A percentile compares a stretch with the other conserved stretches of the same genome.
Conservation (phyloP, 2,329 filamentous ascomycete species). For the Fusarium pseudocircinatum region DNA sequence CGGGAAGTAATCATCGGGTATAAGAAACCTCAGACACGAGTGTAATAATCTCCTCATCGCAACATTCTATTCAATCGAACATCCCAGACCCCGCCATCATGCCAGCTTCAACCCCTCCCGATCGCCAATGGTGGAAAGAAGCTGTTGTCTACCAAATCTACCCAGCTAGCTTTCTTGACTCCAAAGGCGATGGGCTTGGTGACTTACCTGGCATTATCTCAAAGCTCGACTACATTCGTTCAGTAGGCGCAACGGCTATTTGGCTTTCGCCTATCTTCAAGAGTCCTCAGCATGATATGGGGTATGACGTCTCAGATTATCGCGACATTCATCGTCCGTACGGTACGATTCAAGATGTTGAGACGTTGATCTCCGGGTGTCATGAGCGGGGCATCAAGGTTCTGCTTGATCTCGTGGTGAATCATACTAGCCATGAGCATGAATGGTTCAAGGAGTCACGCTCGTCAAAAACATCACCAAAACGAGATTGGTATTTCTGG, state of each 20-base stretch:
- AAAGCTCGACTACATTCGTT: conserved; percentile 43
- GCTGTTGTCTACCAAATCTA: conserved; percentile 50
- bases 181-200: conserved; percentile 36
- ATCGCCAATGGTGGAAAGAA: conserved; percentile 37
- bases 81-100: background rate
- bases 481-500: conserved; percentile 68
- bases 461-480: conserved; percentile 58
- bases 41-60: background rate
- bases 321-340: conserved; percentile 56
- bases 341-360: conserved; percentile 72
- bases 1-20: background rate
- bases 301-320: conserved; percentile 73
- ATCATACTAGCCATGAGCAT: conserved; percentile 53
- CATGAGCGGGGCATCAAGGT: conserved; percentile 53
- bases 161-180: conserved; percentile 39
- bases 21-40: background rate
- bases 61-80: accelerated
- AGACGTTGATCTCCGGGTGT: conserved; percentile 66
- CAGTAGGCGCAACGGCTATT: conserved; percentile 29
- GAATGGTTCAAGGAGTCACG: conserved; percentile 67
- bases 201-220: conserved; percentile 39
- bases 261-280: conserved; percentile 45
- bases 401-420: conserved; percentile 44
- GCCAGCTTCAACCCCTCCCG: background rate
- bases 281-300: conserved; percentile 68